These are phyloP conservation scores for Miscanthus lutarioriparius DNA, from an alignment of 176 grass and related monocot genomes.

Conservation along the genomic window DNA sequence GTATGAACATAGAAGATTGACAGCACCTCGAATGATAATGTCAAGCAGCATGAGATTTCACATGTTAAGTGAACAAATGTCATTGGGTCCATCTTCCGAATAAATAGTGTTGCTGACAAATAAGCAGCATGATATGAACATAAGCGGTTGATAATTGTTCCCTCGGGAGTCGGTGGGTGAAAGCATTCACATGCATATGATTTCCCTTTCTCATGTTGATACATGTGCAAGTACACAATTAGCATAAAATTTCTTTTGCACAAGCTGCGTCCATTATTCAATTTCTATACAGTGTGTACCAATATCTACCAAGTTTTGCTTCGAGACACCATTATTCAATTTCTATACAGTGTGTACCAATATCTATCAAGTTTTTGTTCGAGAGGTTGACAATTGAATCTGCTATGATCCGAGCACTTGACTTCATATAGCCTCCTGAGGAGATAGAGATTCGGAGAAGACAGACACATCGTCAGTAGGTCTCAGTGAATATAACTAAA, in stretches of 20 bases:
- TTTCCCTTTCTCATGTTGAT: not conserved
- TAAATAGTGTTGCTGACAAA: not conserved
- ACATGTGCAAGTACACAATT: not conserved
- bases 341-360: constrained; percentile 15
- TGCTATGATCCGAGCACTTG: constrained; percentile 53
- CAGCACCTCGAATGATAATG: not conserved
- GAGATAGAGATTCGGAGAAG: not conserved
- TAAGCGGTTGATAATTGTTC: not conserved
- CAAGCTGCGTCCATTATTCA: not conserved
- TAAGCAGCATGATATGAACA: not conserved
- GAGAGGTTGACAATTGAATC: constrained; percentile 67
- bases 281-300: not conserved
- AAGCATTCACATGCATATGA: constrained; percentile 12
- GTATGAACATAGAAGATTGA: not conserved
- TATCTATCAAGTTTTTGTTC: constrained; percentile 57
- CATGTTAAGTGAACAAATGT: constrained; percentile 4
- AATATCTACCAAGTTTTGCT: constrained; percentile 58
- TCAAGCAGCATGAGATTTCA: constrained; percentile 31
- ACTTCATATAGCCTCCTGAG: constrained; percentile 75
- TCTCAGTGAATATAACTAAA: not conserved
- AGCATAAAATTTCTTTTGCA: not conserved
- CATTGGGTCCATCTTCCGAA: not conserved
- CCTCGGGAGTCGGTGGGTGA: not conserved
- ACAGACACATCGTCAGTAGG: not conserved
- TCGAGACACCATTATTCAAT: constrained; percentile 22